These are phyloP conservation scores for Candida orba DNA, from an alignment of 805 yeast genomes.

Conservation along the genomic window DNA sequence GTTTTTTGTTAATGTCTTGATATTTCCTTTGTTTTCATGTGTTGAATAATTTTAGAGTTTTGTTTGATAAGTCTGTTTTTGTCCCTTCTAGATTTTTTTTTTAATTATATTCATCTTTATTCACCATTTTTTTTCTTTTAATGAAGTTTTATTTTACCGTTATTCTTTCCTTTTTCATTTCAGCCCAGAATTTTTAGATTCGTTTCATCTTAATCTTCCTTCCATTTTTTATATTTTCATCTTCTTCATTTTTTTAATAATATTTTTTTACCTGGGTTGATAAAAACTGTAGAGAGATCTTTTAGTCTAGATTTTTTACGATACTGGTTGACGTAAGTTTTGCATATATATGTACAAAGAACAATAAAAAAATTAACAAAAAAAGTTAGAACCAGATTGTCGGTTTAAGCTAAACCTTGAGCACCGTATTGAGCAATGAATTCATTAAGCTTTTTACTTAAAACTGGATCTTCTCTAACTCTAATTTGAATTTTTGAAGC, in stretches of 20 bases:
- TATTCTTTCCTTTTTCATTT: background rate
- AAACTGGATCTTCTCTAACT: conserved; percentile 61
- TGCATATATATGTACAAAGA: background rate
- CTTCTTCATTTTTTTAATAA: background rate
- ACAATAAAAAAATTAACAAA: background rate
- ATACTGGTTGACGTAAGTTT: too few species aligned
- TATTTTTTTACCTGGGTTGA: too few species aligned
- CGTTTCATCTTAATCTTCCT: background rate
- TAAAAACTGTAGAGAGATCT: too few species aligned
- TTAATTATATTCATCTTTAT: background rate
- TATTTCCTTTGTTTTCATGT: background rate
- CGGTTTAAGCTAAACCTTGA: conserved; percentile 9
- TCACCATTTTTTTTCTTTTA: background rate
- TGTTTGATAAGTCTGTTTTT: background rate
- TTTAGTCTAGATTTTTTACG: too few species aligned
- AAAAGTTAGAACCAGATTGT: too few species aligned
- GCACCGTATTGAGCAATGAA: conserved; percentile 37
- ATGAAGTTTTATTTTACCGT: conserved; percentile 1
- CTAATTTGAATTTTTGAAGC: conserved; percentile 86
- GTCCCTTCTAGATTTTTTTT: background rate
- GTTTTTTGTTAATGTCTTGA: background rate
- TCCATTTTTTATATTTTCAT: background rate
- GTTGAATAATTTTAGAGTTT: background rate
- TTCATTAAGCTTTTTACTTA: conserved; percentile 57
- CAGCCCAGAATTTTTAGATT: background rate